These are phyloP conservation scores for Tricholoma hemisulphureum DNA, from an alignment of 768 basidiomycete genomes.

Conservation along the genomic window DNA sequence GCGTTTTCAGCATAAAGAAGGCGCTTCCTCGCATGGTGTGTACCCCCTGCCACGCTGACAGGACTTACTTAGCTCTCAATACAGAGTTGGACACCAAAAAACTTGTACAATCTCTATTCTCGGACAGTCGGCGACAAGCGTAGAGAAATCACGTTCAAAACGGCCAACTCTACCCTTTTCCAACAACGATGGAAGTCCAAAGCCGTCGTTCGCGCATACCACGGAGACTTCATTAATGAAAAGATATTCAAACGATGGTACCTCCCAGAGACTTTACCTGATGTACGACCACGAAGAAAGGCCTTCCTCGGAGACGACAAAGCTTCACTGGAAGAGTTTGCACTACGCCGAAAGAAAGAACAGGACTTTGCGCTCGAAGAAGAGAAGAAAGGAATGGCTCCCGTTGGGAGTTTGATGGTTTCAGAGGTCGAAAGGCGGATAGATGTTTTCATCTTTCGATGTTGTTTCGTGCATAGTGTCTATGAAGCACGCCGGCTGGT, in stretches of 20 bases:
- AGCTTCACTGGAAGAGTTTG: slow-evolving; percentile 54
- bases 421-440: slow-evolving; percentile 90
- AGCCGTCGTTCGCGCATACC: slow-evolving; percentile 86
- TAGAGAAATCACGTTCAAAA: slow-evolving; percentile 58
- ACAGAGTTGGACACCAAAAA: slow-evolving; percentile 86
- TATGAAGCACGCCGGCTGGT: slow-evolving; percentile 88
- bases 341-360: slow-evolving; percentile 52
- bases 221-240: slow-evolving; percentile 92
- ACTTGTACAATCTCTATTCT: slow-evolving; percentile 86
- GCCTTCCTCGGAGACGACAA: slow-evolving; percentile 43
- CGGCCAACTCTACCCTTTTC: slow-evolving; percentile 64
- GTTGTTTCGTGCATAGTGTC: slow-evolving; percentile 84
- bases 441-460: slow-evolving; percentile 88
- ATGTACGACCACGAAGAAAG: slow-evolving; percentile 66
- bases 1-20: slow-evolving; percentile 38
- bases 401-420: slow-evolving; percentile 95
- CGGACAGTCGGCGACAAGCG: slow-evolving; percentile 56
- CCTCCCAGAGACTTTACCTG: slow-evolving; percentile 81
- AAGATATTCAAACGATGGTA: slow-evolving; percentile 95
- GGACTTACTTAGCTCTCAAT: not conserved
- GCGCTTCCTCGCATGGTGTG: slow-evolving; percentile 82
- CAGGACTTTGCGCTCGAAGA: slow-evolving; percentile 51
- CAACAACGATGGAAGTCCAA: slow-evolving; percentile 92
- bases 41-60: not conserved
- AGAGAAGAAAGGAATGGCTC: slow-evolving; percentile 66